These are phyloP conservation scores for Colletotrichum lini DNA, from an alignment of 2,329 filamentous ascomycete genomes.

Conservation along the genomic window DNA sequence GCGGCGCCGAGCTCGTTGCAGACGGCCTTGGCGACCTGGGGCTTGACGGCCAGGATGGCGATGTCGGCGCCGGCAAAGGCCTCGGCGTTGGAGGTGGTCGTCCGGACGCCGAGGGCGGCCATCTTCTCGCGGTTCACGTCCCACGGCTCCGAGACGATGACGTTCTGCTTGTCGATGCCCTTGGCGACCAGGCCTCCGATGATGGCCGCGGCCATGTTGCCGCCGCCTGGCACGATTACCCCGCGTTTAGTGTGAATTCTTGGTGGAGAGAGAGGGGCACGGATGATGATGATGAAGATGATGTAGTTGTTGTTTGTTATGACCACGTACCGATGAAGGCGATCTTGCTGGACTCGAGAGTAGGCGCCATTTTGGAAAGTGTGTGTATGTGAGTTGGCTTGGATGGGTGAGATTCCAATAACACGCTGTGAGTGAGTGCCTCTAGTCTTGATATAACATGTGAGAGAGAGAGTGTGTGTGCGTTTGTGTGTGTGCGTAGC, in stretches of 20 bases:
- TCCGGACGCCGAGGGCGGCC: conserved; percentile 60
- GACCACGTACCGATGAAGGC: conserved; percentile 13
- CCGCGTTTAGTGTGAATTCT: conserved; percentile 1
- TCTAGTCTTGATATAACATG: background rate
- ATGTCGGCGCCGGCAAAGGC: conserved; percentile 60
- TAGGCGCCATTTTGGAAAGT: background rate
- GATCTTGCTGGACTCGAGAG: conserved; percentile 21
- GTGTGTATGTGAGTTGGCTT: background rate
- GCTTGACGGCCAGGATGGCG: conserved; percentile 66
- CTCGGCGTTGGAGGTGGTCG: conserved; percentile 62
- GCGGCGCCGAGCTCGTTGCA: conserved; percentile 61
- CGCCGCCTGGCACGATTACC: conserved; percentile 54
- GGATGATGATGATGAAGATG: too few species aligned
- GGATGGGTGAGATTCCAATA: background rate
- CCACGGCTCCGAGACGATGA: conserved; percentile 66
- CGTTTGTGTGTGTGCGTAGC: too few species aligned
- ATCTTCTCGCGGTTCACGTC: conserved; percentile 67
- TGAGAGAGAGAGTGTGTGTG: too few species aligned
- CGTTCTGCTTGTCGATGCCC: conserved; percentile 59
- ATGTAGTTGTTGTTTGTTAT: background rate
- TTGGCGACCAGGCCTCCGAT: conserved; percentile 63
- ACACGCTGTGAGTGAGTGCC: background rate
- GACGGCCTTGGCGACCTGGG: conserved; percentile 63
- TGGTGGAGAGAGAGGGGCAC: too few species aligned
- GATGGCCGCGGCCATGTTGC: conserved; percentile 68